Evolutionary conservation across 148 eudicot species (phyloP).

Genomic region (Fagopyrum esculentum): DNA sequence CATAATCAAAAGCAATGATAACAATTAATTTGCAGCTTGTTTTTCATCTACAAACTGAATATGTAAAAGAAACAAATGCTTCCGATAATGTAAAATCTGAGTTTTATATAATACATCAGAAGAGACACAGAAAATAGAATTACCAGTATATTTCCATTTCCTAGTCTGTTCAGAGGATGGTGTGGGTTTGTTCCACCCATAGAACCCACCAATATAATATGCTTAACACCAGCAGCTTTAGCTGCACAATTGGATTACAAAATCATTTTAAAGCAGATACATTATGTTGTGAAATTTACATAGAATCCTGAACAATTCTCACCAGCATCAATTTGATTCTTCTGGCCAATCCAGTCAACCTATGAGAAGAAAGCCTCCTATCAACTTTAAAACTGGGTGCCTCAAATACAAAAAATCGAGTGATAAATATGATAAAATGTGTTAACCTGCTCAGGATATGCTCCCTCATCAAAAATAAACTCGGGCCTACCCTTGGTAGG

Average conservation of each 20-base stretch:
- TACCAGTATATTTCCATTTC: constrained; percentile 93
- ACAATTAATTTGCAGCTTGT: neutral
- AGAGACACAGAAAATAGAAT: neutral
- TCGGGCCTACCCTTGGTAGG: constrained; percentile 76
- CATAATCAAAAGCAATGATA: neutral
- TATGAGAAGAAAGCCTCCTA: constrained; percentile 18
- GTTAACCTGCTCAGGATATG: constrained; percentile 82
- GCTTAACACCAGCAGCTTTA: constrained; percentile 97
- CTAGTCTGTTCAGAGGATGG: constrained; percentile 78
- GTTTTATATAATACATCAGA: neutral
- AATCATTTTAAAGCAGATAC: constrained; percentile 24
- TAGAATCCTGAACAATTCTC: constrained; percentile 4
- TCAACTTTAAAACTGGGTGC: neutral
- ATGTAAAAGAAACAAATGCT: too few species aligned
- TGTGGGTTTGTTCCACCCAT: constrained; percentile 85
- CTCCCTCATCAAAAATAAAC: constrained; percentile 74
- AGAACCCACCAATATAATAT: constrained; percentile 81
- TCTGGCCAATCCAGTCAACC: constrained; percentile 99
- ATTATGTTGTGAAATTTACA: constrained; percentile 16
- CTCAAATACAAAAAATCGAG: neutral
- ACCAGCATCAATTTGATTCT: constrained; percentile 98
- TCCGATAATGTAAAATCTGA: neutral
- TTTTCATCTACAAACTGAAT: too few species aligned
- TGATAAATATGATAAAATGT: too few species aligned
- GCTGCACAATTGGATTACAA: constrained; percentile 80